Base-by-base conservation (phyloP, 257 asterid genomes). In the Salvia miltiorrhiza region DNA sequence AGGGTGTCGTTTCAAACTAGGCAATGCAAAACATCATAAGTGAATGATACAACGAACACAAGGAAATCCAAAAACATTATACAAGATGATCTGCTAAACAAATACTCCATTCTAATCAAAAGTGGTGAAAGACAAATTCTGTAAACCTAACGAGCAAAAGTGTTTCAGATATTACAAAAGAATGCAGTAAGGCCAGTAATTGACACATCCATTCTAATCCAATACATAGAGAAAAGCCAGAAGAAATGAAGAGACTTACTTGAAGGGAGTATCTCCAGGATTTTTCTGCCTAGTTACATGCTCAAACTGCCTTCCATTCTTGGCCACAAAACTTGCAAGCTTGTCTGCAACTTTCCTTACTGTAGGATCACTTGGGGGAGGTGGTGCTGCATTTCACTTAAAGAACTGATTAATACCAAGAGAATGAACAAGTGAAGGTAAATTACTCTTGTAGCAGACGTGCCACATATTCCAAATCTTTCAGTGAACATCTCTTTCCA, bases 321-420 rank as follows among this genome's bases (percentile, higher is more conserved):
- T 93, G 56, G 98, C 98, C 79, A 93, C 98, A 80, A 93, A 93
- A 83, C 89, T 88, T 73, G 98, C 98, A 68, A 88, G 80, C 82
- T 86, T 93, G 82, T 88, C 98, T 24, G 93, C 96, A 69, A 87
- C 96, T 63, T 81, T 88, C 93, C 76, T 88, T 85, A 93, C 98
- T 73, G 96, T 76, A 67, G 96, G 95, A 87, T 90, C 96, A 85
- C 95, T 90, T 80, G 97, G 97, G 73, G 81, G 77, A 83, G 88
- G 76, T 20, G 94, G 96, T 77, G 84, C 97, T 93, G 98, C 97
- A 93, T 88, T 78, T 88, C 93, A 90, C 97, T 93, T 88, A 88
- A 92, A 87, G 79, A 88, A 90, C 95, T 69, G 86, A 84, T 93
- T 90, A 93, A 87, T 84, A 93, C 90, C 96, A 86, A 83, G 85